phyloP scores from a whole-genome alignment of 805 yeast species.

The Saturnispora galanensis region DNA sequence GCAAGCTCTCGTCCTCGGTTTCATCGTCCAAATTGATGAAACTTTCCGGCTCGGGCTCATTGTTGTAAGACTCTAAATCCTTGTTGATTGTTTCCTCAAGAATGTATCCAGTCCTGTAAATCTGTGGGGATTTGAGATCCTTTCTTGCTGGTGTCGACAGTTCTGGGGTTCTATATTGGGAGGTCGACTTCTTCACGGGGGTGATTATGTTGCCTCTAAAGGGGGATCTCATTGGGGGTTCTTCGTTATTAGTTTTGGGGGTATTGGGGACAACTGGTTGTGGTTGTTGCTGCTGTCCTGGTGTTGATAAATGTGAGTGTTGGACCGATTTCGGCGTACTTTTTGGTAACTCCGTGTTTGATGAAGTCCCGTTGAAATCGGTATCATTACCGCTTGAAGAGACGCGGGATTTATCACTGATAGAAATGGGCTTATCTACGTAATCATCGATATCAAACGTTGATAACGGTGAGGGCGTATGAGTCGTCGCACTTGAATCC shows the following conservation, averaged over 20 bases:
- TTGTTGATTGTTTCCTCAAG: conserved; percentile 9
- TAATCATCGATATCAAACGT: conserved; percentile 13
- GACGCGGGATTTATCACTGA: not conserved
- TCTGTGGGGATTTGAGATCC: conserved; percentile 2
- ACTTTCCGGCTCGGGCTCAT: conserved; percentile 16
- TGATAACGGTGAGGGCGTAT: conserved; percentile 7
- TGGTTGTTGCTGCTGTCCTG: not conserved
- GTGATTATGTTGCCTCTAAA: conserved; percentile 13
- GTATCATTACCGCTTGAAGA: not conserved
- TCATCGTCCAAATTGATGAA: conserved; percentile 17
- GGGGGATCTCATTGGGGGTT: conserved; percentile 24
- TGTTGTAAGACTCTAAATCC: conserved; percentile 2
- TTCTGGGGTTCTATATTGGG: conserved; percentile 16
- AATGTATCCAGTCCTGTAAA: conserved; percentile 9
- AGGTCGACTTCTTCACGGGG: conserved; percentile 11
- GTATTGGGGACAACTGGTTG: conserved; percentile 4
- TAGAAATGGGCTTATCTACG: not conserved
- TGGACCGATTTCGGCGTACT: not conserved
- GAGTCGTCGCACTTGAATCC: not conserved
- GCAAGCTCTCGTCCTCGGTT: conserved; percentile 14
- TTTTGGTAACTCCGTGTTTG: too few species aligned
- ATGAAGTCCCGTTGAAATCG: not conserved
- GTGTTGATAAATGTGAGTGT: not conserved
- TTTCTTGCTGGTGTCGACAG: conserved; percentile 11
- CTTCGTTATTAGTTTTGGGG: conserved; percentile 3